Percentiles rank a stretch among this genome's conserved stretches.
Conservation (phyloP, 257 asterid species). For the Plantago ovata region DNA sequence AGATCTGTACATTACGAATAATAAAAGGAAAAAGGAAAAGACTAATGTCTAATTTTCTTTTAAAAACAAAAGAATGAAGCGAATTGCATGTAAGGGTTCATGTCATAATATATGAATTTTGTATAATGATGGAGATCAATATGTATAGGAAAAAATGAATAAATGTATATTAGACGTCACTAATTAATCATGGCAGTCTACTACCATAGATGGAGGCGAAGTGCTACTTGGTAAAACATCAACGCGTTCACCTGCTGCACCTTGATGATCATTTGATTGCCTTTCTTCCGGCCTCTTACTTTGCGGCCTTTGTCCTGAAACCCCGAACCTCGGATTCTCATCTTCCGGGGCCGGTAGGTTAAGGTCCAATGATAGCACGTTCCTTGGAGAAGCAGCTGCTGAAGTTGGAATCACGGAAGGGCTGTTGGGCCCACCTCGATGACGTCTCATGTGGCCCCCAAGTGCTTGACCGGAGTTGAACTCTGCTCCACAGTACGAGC, state of each 20-base stretch:
- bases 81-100: no score
- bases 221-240: conserved; percentile 29
- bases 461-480: conserved; percentile 45
- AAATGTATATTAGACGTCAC: conserved; percentile 24
- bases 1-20: no score
- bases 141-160: conserved; percentile 16
- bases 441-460: conserved; percentile 50
- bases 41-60: no score
- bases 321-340: conserved; percentile 30
- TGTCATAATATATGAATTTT: background rate
- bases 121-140: conserved; percentile 14
- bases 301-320: conserved; percentile 19
- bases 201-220: conserved; percentile 38
- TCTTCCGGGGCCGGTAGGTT: conserved; percentile 70
- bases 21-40: no score
- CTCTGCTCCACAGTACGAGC: conserved; percentile 40
- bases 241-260: conserved; percentile 18
- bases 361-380: conserved; percentile 53
- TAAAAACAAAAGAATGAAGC: no score
- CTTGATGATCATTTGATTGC: conserved; percentile 10
- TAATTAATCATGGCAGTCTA: conserved; percentile 50
- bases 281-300: conserved; percentile 22
- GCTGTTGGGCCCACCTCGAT: conserved; percentile 24
- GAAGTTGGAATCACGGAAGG: conserved; percentile 1
- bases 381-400: conserved; percentile 12